phyloP scores from a whole-genome alignment of 805 yeast species.

The Wickerhamiella qilinensis region DNA sequence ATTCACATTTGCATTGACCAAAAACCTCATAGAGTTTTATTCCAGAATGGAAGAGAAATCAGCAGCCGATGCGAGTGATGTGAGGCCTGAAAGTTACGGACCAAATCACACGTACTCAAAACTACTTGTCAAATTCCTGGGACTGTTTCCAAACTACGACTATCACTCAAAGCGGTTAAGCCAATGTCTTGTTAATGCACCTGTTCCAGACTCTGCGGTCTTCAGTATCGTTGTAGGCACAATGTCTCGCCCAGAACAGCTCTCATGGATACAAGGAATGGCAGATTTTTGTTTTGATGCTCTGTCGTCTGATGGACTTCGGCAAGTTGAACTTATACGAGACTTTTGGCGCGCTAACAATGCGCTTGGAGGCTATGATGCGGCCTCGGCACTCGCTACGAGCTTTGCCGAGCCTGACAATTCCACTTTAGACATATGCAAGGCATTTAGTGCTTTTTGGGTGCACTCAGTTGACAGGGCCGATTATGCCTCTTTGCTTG shows the following conservation, averaged over 20 bases:
- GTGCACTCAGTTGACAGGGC: slow-evolving; percentile 41
- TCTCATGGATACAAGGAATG: slow-evolving; percentile 2
- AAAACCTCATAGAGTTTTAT: background rate
- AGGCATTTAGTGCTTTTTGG: slow-evolving; percentile 59
- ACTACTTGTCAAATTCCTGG: slow-evolving; percentile 1
- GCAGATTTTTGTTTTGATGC: slow-evolving; percentile 15
- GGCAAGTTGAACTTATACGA: slow-evolving; percentile 58
- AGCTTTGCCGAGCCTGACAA: slow-evolving; percentile 29
- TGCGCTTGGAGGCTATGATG: slow-evolving; percentile 32
- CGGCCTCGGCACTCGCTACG: slow-evolving; percentile 59
- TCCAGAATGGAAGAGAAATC: background rate
- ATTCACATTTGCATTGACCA: background rate
- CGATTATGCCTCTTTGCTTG: slow-evolving; percentile 30
- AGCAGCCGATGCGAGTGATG: background rate
- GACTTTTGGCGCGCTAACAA: slow-evolving; percentile 45
- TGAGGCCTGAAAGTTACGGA: too few relatives aligned
- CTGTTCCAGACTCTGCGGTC: slow-evolving; percentile 2
- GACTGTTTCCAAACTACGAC: slow-evolving; percentile 1
- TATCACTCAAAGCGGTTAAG: background rate
- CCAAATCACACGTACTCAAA: background rate
- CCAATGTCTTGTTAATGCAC: background rate
- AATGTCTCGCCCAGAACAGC: slow-evolving; percentile 2
- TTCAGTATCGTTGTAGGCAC: slow-evolving; percentile 3
- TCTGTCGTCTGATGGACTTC: slow-evolving; percentile 28
- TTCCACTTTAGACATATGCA: slow-evolving; percentile 25